phyloP scores from a whole-genome alignment of 345 rosid genomes.

The Conringia planisiliqua region DNA sequence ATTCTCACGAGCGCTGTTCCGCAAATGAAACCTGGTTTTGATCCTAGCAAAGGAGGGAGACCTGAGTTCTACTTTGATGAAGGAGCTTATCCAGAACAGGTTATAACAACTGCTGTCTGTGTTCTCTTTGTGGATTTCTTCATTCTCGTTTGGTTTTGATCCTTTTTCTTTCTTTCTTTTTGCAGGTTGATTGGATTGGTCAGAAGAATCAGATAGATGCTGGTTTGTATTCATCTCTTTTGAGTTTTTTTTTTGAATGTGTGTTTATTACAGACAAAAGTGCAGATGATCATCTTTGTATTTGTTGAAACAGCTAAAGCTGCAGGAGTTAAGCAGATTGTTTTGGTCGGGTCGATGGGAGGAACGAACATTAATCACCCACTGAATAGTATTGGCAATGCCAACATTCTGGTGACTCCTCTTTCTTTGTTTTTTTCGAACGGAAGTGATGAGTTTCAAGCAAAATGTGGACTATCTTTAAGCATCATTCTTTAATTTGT shows the following conservation, averaged over 20 bases:
- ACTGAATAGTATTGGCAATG: slow-evolving; percentile 85
- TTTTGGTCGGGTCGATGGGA: slow-evolving; percentile 96
- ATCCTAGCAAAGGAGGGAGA: slow-evolving; percentile 77
- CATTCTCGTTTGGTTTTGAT: slow-evolving; percentile 19
- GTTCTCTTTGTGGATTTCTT: not conserved
- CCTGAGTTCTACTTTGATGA: slow-evolving; percentile 94
- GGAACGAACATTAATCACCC: slow-evolving; percentile 75
- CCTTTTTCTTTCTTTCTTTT: not conserved
- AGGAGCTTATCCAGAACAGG: slow-evolving; percentile 94
- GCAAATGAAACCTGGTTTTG: slow-evolving; percentile 77
- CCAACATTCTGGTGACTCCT: slow-evolving; percentile 74
- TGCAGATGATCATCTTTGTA: not conserved
- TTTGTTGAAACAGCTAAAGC: slow-evolving; percentile 58
- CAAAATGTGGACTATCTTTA: not conserved
- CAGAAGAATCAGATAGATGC: slow-evolving; percentile 97
- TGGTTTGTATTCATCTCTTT: slow-evolving; percentile 44
- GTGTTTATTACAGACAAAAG: not conserved
- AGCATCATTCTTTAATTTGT: not conserved
- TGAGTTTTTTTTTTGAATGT: not conserved
- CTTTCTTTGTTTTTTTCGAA: not conserved
- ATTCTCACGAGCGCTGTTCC: slow-evolving; percentile 94
- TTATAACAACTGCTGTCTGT: slow-evolving; percentile 4
- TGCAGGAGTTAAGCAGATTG: slow-evolving; percentile 93
- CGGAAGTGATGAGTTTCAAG: not conserved
- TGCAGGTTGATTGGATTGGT: slow-evolving; percentile 95